Percentiles rank a stretch among this genome's conserved stretches.
Evolutionary conservation across 2,329 filamentous ascomycete genomes (phyloP).

Genomic region (Cytospora piceae): DNA sequence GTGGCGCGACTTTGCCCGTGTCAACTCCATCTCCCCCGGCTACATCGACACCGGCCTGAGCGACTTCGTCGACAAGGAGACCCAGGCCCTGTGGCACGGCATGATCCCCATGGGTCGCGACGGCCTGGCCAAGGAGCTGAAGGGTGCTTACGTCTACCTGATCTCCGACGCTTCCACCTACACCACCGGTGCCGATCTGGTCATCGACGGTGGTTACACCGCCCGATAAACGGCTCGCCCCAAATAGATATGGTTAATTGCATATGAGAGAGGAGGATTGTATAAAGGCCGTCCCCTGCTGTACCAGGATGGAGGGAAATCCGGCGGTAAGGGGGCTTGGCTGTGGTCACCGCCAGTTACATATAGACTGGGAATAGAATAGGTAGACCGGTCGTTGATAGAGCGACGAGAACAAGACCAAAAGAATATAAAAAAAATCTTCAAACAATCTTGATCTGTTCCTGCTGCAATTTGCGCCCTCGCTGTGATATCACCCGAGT

Average conservation of each 20-base stretch:
- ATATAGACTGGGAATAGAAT: background rate
- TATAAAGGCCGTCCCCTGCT: background rate
- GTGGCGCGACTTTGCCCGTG: slow-evolving; percentile 62
- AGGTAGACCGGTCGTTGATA: background rate
- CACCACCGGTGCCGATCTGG: slow-evolving; percentile 72
- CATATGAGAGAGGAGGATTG: background rate
- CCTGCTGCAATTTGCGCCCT: background rate
- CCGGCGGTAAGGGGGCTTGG: background rate
- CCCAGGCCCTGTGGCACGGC: slow-evolving; percentile 71
- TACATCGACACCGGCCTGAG: slow-evolving; percentile 72
- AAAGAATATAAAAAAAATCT: background rate
- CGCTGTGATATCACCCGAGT: background rate
- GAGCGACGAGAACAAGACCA: background rate
- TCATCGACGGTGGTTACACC: slow-evolving; percentile 73
- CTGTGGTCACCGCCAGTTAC: background rate
- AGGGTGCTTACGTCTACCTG: slow-evolving; percentile 77
- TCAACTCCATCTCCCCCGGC: slow-evolving; percentile 58
- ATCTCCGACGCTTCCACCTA: slow-evolving; percentile 75
- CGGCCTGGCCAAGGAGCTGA: slow-evolving; percentile 69
- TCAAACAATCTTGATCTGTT: background rate
- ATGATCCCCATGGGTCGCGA: slow-evolving; percentile 77
- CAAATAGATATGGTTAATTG: background rate
- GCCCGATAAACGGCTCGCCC: slow-evolving; percentile 42
- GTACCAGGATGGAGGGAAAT: slow-evolving; percentile 2
- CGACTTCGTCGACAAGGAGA: slow-evolving; percentile 64